Conservation (phyloP, 345 rosid genomes). For the Populus pruinosa region DNA sequence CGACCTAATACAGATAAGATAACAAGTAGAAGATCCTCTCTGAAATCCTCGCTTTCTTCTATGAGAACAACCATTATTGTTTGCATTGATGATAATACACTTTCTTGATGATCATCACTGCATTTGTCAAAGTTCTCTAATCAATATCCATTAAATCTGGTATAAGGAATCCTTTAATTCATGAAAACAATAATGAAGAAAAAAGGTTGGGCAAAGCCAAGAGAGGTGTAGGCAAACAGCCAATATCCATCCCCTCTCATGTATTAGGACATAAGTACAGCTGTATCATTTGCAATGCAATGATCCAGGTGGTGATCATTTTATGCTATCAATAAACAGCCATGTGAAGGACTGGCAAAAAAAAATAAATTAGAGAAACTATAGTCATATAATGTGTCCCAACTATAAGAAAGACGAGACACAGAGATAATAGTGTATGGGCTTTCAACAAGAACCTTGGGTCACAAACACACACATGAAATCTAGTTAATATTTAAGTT, state of each 20-base stretch:
- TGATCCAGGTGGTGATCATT: background rate
- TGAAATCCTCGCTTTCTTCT: constrained; percentile 92
- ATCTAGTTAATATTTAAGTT: background rate
- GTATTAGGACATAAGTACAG: background rate
- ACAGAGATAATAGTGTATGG: background rate
- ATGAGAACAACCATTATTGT: constrained; percentile 76
- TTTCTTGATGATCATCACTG: constrained; percentile 96
- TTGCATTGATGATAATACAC: constrained; percentile 84
- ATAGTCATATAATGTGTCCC: background rate
- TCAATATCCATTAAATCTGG: background rate
- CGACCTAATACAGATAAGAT: constrained; percentile 75
- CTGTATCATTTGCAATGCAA: background rate
- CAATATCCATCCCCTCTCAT: background rate
- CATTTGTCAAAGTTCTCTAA: constrained; percentile 21
- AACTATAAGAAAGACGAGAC: background rate
- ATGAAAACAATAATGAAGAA: background rate
- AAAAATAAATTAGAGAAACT: background rate
- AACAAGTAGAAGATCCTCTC: constrained; percentile 67
- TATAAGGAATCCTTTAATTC: background rate
- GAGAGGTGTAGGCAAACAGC: too few relatives aligned
- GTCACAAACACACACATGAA: background rate
- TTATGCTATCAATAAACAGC: background rate
- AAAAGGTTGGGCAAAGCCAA: background rate
- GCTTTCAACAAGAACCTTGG: background rate
- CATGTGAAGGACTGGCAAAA: background rate